Percentiles rank a stretch among this genome's conserved stretches.
These are phyloP conservation scores for Colletotrichum neosansevieriae DNA, from an alignment of 2,329 filamentous ascomycete species.

Conservation along the genomic window DNA sequence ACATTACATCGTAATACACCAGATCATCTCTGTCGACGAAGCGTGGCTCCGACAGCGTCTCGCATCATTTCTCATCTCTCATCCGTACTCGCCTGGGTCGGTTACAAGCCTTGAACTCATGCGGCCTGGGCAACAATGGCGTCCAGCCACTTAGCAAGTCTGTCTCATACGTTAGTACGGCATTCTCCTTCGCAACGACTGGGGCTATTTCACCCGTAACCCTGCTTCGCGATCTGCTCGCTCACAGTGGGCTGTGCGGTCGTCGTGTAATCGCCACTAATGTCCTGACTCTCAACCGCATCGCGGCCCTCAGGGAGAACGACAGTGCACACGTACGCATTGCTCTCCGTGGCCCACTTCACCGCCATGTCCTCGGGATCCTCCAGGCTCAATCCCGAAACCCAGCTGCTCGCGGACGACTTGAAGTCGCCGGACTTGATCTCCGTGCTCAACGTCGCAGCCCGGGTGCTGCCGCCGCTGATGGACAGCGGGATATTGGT, in stretches of 20 bases:
- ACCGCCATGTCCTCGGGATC: slow-evolving; percentile 50
- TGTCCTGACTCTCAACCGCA: slow-evolving; percentile 54
- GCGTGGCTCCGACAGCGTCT: neutral
- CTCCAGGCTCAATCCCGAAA: slow-evolving; percentile 49
- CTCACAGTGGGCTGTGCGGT: slow-evolving; percentile 54
- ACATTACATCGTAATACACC: neutral
- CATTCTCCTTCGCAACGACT: no score
- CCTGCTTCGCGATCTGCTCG: slow-evolving; percentile 59
- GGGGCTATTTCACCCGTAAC: slow-evolving; percentile 45
- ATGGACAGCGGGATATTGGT: slow-evolving; percentile 64
- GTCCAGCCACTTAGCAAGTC: slow-evolving; percentile 37
- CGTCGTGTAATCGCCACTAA: slow-evolving; percentile 55
- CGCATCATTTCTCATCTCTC: neutral
- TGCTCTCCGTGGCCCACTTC: slow-evolving; percentile 56
- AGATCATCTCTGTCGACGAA: no score
- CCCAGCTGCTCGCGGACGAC: slow-evolving; percentile 51
- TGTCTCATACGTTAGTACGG: neutral
- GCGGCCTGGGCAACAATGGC: slow-evolving; percentile 35
- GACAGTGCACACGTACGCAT: slow-evolving; percentile 57
- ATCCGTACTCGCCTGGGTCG: neutral
- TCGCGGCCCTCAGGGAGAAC: slow-evolving; percentile 53
- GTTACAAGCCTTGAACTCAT: neutral
- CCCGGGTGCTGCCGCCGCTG: slow-evolving; percentile 54
- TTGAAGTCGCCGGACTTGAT: slow-evolving; percentile 55
- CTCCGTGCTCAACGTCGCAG: slow-evolving; percentile 48